Percentiles rank a stretch among this genome's conserved stretches.
phyloP scores from a whole-genome alignment of 805 yeast genomes.

The Pichia rugopelliculosa region DNA sequence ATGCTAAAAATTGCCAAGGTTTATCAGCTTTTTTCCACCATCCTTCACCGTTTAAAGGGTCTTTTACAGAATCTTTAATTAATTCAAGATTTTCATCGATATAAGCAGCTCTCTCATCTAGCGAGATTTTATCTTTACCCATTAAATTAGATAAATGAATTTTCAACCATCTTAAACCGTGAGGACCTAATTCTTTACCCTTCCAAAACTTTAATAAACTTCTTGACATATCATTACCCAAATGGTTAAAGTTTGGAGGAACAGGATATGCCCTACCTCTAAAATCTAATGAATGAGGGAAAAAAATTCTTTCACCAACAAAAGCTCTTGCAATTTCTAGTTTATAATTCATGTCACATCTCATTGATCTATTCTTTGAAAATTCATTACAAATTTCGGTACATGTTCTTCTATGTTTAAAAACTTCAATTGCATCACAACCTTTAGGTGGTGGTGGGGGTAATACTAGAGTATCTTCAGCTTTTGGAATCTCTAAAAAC shows the following conservation, averaged over 20 bases:
- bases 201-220: conserved; percentile 70
- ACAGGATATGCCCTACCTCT: conserved; percentile 82
- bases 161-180: conserved; percentile 67
- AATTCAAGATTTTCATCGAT: conserved; percentile 50
- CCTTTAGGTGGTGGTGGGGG: conserved; percentile 53
- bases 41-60: conserved; percentile 49
- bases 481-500: conserved; percentile 67
- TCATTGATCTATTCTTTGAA: conserved; percentile 66
- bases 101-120: conserved; percentile 54
- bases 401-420: conserved; percentile 60
- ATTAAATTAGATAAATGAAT: conserved; percentile 66
- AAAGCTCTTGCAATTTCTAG: conserved; percentile 93
- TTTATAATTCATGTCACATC: conserved; percentile 92
- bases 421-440: conserved; percentile 64
- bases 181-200: conserved; percentile 57
- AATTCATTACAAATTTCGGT: conserved; percentile 52
- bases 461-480: conserved; percentile 34
- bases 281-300: conserved; percentile 77
- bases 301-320: conserved; percentile 67
- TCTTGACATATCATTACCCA: conserved; percentile 74
- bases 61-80: conserved; percentile 48
- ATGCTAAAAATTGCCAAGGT: conserved; percentile 76
- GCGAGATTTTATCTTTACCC: conserved; percentile 69
- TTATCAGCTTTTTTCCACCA: conserved; percentile 75
- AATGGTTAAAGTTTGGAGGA: conserved; percentile 72